Conservation (phyloP, 306 rosid genomes). For the Purshia tridentata region DNA sequence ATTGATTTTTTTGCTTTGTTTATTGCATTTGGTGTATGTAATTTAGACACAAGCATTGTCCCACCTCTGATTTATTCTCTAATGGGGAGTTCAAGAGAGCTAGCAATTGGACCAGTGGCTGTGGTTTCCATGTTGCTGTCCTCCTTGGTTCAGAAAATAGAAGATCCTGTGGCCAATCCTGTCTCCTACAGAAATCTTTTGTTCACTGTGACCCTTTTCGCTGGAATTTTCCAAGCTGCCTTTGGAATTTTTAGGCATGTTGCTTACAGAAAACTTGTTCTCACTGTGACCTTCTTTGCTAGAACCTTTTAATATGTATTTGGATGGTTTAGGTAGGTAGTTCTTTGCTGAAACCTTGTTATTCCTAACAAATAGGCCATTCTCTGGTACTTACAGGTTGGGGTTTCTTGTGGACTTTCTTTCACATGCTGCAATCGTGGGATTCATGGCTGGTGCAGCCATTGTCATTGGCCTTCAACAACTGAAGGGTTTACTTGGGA, state of each 20-base stretch:
- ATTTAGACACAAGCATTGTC: constrained; percentile 76
- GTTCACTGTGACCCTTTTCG: constrained; percentile 78
- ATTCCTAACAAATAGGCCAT: background rate
- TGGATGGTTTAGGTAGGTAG: background rate
- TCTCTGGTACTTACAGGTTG: constrained; percentile 42
- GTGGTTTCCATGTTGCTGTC: constrained; percentile 80
- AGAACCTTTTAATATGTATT: background rate
- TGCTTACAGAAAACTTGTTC: constrained; percentile 3
- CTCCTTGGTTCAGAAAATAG: constrained; percentile 52
- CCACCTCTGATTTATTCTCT: constrained; percentile 88
- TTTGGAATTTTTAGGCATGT: constrained; percentile 72
- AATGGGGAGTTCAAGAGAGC: constrained; percentile 93
- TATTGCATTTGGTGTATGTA: background rate
- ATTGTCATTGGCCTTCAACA: constrained; percentile 92
- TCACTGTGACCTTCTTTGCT: background rate
- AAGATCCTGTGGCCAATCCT: constrained; percentile 68
- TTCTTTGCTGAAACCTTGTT: background rate
- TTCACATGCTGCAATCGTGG: constrained; percentile 93
- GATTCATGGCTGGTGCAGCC: constrained; percentile 98
- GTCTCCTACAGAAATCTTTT: constrained; percentile 56
- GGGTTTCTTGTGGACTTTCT: constrained; percentile 92
- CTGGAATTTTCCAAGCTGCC: constrained; percentile 80
- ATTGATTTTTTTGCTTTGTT: background rate
- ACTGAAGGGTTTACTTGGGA: constrained; percentile 76
- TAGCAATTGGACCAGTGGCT: constrained; percentile 96